Conservation (phyloP, 495 filamentous ascomycete genomes). For the Pyrenula aspistea region DNA sequence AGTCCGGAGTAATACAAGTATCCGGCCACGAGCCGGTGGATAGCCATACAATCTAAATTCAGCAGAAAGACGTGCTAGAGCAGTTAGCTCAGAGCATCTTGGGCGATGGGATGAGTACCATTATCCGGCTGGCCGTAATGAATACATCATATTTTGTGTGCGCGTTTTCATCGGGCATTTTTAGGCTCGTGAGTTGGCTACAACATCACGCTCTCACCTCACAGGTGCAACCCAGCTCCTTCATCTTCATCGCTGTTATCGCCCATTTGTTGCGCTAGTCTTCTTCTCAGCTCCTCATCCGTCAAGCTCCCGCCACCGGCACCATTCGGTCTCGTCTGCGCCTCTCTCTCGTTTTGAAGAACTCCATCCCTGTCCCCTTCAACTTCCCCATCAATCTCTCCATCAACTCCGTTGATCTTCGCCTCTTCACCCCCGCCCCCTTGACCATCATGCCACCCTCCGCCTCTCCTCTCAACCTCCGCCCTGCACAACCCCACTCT, state of each 20-base stretch:
- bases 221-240: conserved; percentile 56
- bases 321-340: conserved; percentile 17
- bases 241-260: conserved; percentile 33
- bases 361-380: conserved; percentile 4
- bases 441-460: conserved; percentile 51
- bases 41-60: too few species aligned
- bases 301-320: conserved; percentile 22
- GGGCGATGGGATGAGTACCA: too few species aligned
- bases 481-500: conserved; percentile 52
- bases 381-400: conserved; percentile 8
- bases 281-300: conserved; percentile 33
- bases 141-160: too few species aligned
- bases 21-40: too few species aligned
- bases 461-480: conserved; percentile 67
- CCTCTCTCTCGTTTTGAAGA: conserved; percentile 1
- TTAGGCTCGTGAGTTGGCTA: too few species aligned
- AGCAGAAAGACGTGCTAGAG: too few species aligned
- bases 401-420: conserved; percentile 7
- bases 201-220: too few species aligned
- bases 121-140: too few species aligned
- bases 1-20: too few species aligned
- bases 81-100: too few species aligned
- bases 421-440: conserved; percentile 15
- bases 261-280: conserved; percentile 31
- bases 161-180: too few species aligned